These are phyloP conservation scores for Dorcoceras hygrometricum DNA, from an alignment of 257 asterid genomes.

Conservation along the genomic window DNA sequence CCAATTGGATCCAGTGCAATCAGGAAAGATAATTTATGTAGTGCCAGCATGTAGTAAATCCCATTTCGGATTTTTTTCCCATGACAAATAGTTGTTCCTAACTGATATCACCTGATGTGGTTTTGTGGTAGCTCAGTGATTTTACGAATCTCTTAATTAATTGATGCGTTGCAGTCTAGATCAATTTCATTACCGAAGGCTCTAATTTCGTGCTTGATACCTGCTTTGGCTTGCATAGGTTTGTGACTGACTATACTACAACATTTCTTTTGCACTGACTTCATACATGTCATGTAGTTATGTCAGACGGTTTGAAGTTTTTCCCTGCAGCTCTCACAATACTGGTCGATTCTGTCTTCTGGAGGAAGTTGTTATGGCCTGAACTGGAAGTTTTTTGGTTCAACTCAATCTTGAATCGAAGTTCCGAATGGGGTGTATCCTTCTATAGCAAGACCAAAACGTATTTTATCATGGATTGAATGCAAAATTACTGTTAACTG, in stretches of 20 bases:
- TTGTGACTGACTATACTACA: constrained; percentile 30
- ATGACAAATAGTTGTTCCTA: constrained; percentile 13
- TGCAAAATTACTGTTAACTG: background rate
- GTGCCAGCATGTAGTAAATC: background rate
- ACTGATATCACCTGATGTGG: constrained; percentile 3
- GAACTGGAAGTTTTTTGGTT: constrained; percentile 96
- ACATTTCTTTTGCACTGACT: constrained; percentile 12
- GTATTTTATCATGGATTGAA: constrained; percentile 10
- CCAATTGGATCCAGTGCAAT: constrained; percentile 7
- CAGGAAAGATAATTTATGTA: background rate
- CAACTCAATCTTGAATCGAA: constrained; percentile 88
- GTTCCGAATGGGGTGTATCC: constrained; percentile 99
- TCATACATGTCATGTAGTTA: constrained; percentile 4
- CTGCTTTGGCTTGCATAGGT: constrained; percentile 74
- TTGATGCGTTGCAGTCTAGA: constrained; percentile 56
- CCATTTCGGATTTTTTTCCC: background rate
- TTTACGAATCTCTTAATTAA: constrained; percentile 19
- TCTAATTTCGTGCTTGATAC: constrained; percentile 46
- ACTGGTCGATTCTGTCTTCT: constrained; percentile 70
- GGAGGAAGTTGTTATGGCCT: constrained; percentile 90
- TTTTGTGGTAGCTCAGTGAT: constrained; percentile 19
- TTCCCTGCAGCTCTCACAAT: constrained; percentile 65
- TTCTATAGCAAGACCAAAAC: constrained; percentile 24
- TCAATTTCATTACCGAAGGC: constrained; percentile 84
- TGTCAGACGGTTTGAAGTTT: constrained; percentile 15